These are phyloP conservation scores for Kazachstania viticola DNA, from an alignment of 805 yeast genomes.

Conservation along the genomic window DNA sequence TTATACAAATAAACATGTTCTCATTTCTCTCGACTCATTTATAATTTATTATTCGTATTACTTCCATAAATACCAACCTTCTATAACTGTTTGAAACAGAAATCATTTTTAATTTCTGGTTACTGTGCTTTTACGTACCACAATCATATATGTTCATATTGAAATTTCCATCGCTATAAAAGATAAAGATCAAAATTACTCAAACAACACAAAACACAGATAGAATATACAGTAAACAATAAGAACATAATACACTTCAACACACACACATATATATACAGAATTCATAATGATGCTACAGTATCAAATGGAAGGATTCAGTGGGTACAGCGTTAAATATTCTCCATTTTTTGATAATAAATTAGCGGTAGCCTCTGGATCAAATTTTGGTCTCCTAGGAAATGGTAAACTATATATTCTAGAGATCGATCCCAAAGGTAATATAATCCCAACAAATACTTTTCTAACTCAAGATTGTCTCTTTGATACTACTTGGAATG, in stretches of 20 bases:
- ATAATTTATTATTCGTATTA: too few species aligned
- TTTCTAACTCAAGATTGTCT: conserved; percentile 93
- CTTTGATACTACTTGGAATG: conserved; percentile 85
- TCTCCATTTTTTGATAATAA: conserved; percentile 88
- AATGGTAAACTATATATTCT: conserved; percentile 74
- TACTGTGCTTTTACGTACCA: neutral
- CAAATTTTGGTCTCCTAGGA: conserved; percentile 90
- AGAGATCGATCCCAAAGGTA: conserved; percentile 56
- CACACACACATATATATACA: neutral
- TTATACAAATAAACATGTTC: too few species aligned
- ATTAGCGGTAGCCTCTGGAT: conserved; percentile 79
- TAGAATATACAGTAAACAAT: neutral
- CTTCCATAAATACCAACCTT: too few species aligned
- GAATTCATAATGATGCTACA: conserved; percentile 37
- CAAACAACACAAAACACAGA: too few species aligned
- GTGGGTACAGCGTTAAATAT: conserved; percentile 80
- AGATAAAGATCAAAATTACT: too few species aligned
- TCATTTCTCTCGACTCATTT: too few species aligned
- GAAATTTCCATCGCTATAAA: too few species aligned
- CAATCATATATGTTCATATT: too few species aligned
- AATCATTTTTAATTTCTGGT: neutral
- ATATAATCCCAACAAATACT: conserved; percentile 37
- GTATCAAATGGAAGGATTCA: conserved; percentile 65
- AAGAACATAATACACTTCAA: neutral
- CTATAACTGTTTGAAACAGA: too few species aligned